Base-by-base conservation (phyloP, 106 monocot genomes). In the Posidonia australis region DNA sequence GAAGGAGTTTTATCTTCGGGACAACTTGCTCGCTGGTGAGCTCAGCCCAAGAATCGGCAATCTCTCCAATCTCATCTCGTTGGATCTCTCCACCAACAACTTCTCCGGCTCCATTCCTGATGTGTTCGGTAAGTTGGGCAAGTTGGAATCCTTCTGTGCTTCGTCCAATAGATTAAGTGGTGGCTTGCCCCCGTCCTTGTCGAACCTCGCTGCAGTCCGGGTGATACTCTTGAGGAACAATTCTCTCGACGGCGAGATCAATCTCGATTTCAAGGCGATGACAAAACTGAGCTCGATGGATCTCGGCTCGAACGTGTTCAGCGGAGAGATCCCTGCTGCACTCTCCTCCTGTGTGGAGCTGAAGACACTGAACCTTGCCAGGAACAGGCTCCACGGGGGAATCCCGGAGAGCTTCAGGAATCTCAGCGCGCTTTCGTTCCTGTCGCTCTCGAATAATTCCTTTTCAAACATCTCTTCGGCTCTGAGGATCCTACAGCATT, bases 71-170 rank as follows among this genome's bases (percentile, higher is more conserved):
- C 83, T 88, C 52, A 48, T 62, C 30, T 49, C 67, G 0, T 59
- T 88, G 44, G 88, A 88, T 66, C 58, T 88, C 43, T 88, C 88
- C 4, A 1, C 51, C 13, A 88, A 88, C 43, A 58, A 19, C 7
- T 84, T 88, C 52, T 52, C 41, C 0, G 88, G 78, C 19, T 23
- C 20, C 2, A 74, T 88, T 22, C 87, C 87, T 0, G 61, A 78
- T 66, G 70, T 70, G 25, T 84, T 88, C 29, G 56, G 29, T 19
- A 52, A 45, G 7, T 54, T 84, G 1, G 54, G 12, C 18, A 79
- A 77, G 10, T 49, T 88, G 23, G 62, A 84, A 59, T 77, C 9
- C 13, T 72, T 84, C 4, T 66, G 25, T 54, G 76, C 66, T 54
- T 45, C 46, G 5, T 66, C 65, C 19, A 84, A 84, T 44, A 2